These are phyloP conservation scores for Mycena vulgaris DNA, from an alignment of 768 basidiomycete genomes.

Conservation along the genomic window DNA sequence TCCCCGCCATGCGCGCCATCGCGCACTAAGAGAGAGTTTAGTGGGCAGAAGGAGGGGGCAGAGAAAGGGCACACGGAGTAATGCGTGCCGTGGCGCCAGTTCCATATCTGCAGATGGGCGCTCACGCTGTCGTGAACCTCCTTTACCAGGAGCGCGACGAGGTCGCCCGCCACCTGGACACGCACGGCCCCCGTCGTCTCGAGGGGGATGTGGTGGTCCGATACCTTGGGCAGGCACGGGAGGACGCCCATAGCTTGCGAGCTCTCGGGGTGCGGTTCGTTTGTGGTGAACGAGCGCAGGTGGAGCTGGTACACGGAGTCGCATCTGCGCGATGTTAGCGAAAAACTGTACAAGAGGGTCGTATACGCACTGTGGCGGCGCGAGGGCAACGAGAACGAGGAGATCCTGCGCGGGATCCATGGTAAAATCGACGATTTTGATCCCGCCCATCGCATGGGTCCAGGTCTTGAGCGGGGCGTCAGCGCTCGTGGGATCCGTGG, in stretches of 20 bases:
- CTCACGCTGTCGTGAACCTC: slow-evolving; percentile 58
- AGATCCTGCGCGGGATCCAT: slow-evolving; percentile 72
- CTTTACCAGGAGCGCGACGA: slow-evolving; percentile 66
- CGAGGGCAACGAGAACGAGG: slow-evolving; percentile 63
- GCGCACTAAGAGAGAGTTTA: slow-evolving; percentile 51
- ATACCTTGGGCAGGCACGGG: slow-evolving; percentile 54
- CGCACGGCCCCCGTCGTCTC: slow-evolving; percentile 59
- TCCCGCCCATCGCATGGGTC: slow-evolving; percentile 60
- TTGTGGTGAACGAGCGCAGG: slow-evolving; percentile 65
- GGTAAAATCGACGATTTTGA: slow-evolving; percentile 68
- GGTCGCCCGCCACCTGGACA: slow-evolving; percentile 62
- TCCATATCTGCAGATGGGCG: slow-evolving; percentile 67
- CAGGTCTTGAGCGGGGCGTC: slow-evolving; percentile 50
- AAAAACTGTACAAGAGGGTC: background rate
- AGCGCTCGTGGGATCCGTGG: slow-evolving; percentile 51
- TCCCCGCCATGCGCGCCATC: slow-evolving; percentile 58
- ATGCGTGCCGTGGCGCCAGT: slow-evolving; percentile 59
- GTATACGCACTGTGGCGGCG: slow-evolving; percentile 58
- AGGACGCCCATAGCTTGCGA: slow-evolving; percentile 51
- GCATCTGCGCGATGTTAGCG: slow-evolving; percentile 49
- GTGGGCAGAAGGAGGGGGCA: slow-evolving; percentile 7
- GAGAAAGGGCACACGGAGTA: slow-evolving; percentile 55
- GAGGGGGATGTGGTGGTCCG: slow-evolving; percentile 42
- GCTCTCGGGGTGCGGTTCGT: slow-evolving; percentile 65
- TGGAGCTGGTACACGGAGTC: slow-evolving; percentile 64